phyloP scores from a whole-genome alignment of 2,329 filamentous ascomycete genomes.

The Colletotrichum truncatum region DNA sequence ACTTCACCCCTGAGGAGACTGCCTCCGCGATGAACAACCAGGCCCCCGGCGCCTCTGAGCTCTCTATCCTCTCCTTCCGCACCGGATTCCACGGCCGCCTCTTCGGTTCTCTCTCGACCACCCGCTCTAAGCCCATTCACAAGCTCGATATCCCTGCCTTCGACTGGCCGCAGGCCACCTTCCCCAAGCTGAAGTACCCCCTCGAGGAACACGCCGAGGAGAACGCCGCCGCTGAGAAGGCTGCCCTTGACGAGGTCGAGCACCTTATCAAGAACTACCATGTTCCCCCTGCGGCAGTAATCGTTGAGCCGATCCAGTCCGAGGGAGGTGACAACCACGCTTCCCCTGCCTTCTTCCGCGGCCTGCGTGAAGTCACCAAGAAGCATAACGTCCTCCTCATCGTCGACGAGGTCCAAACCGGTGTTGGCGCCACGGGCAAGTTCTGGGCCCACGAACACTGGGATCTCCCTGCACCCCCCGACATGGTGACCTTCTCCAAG shows the following conservation, averaged over 20 bases:
- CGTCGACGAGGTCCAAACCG: constrained; percentile 94
- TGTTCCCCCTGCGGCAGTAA: constrained; percentile 80
- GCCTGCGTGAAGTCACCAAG: constrained; percentile 81
- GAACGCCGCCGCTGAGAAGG: constrained; percentile 83
- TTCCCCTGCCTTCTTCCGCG: constrained; percentile 85
- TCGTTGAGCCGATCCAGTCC: constrained; percentile 92
- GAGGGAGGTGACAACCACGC: constrained; percentile 97
- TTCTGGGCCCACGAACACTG: constrained; percentile 99
- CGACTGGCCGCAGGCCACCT: constrained; percentile 92
- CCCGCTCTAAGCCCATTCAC: constrained; percentile 92
- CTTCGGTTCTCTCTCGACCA: constrained; percentile 88
- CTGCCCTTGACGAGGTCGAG: constrained; percentile 85
- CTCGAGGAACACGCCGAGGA: constrained; percentile 81
- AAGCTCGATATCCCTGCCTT: constrained; percentile 95
- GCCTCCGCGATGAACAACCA: constrained; percentile 82
- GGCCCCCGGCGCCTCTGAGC: constrained; percentile 75
- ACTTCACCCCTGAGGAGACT: constrained; percentile 83
- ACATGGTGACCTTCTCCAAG: constrained; percentile 96
- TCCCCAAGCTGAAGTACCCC: constrained; percentile 87
- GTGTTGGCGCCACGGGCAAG: constrained; percentile 89
- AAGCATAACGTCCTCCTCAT: constrained; percentile 85
- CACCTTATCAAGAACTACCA: constrained; percentile 81
- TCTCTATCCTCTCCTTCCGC: constrained; percentile 91
- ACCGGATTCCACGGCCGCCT: constrained; percentile 90
- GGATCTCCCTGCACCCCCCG: constrained; percentile 80